Conservation (phyloP, 1,284 basidiomycete species). For the Coniophora puteana region DNA sequence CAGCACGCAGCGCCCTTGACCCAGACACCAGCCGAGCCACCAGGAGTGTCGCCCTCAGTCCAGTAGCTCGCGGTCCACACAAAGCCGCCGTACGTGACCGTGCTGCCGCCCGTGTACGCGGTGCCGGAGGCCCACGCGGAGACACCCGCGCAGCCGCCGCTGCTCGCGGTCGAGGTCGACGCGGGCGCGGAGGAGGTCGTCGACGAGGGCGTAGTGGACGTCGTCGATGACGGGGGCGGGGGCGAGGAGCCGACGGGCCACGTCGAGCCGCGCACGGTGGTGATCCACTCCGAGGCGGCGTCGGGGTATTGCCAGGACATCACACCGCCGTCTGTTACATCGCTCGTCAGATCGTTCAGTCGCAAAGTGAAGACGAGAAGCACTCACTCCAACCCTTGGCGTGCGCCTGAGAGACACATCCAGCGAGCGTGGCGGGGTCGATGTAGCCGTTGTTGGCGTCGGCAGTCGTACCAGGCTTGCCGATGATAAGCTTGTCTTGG, state of each 20-base stretch:
- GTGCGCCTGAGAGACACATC: conserved; percentile 52
- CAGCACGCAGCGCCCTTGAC: too few species aligned
- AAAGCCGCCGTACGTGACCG: conserved; percentile 17
- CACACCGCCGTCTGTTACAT: conserved; percentile 50
- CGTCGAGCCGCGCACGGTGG: not conserved
- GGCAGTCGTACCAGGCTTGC: conserved; percentile 51
- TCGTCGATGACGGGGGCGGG: too few species aligned
- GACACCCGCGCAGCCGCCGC: conserved; percentile 12
- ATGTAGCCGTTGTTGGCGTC: conserved; percentile 63
- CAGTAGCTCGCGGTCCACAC: conserved; percentile 21
- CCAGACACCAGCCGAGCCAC: too few species aligned
- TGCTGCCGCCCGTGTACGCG: conserved; percentile 15
- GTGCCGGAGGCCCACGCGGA: conserved; percentile 11
- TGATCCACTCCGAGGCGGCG: not conserved
- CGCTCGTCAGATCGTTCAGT: too few species aligned
- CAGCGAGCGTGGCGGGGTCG: conserved; percentile 44
- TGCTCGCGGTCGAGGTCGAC: conserved; percentile 7
- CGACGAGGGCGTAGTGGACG: too few species aligned
- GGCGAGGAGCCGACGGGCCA: too few species aligned
- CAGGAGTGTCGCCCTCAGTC: conserved; percentile 16
- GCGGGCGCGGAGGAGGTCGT: too few species aligned
- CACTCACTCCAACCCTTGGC: conserved; percentile 56
- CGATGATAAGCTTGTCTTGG: conserved; percentile 52
- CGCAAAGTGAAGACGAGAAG: too few species aligned
- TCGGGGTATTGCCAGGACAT: conserved; percentile 32